A percentile compares a stretch with the other conserved stretches of the same genome.
These are phyloP conservation scores for Colletotrichum cereale DNA, from an alignment of 2,329 filamentous ascomycete species.

Conservation along the genomic window DNA sequence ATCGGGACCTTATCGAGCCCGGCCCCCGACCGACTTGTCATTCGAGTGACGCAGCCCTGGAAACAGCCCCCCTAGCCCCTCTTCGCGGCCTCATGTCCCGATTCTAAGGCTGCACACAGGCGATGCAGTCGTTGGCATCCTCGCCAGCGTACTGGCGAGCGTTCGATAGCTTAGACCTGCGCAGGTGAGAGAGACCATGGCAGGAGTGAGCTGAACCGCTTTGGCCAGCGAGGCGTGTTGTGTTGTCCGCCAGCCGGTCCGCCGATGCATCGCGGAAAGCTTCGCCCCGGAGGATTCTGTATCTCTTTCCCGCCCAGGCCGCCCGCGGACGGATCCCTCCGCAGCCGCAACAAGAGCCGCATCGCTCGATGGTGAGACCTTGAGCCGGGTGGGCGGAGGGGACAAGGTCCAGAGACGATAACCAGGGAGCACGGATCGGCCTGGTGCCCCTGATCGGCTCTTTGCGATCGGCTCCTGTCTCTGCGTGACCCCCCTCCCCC, in stretches of 20 bases:
- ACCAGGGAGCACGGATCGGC: constrained; percentile 13
- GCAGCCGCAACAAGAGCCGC: not conserved
- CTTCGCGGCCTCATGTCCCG: not conserved
- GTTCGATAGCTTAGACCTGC: no score
- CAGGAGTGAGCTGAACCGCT: not conserved
- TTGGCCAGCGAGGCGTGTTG: constrained; percentile 6
- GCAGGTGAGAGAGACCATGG: not conserved
- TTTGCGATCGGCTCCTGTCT: constrained; percentile 7
- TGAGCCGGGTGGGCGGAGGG: not conserved
- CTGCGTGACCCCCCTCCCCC: constrained; percentile 11
- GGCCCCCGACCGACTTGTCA: not conserved
- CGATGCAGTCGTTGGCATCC: no score
- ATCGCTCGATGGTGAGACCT: not conserved
- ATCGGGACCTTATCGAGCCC: not conserved
- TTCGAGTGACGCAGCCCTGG: not conserved
- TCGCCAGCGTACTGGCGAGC: no score
- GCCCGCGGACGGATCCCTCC: not conserved
- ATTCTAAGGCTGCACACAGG: not conserved
- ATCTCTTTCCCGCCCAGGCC: not conserved
- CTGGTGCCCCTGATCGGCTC: constrained; percentile 29
- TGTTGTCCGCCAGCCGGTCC: not conserved
- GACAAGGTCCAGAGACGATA: not conserved
- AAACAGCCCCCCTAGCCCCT: not conserved
- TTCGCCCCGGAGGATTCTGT: not conserved
- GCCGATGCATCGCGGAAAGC: not conserved